Conservation (phyloP, 2,329 filamentous ascomycete species). For the Epichloe bromicola region DNA sequence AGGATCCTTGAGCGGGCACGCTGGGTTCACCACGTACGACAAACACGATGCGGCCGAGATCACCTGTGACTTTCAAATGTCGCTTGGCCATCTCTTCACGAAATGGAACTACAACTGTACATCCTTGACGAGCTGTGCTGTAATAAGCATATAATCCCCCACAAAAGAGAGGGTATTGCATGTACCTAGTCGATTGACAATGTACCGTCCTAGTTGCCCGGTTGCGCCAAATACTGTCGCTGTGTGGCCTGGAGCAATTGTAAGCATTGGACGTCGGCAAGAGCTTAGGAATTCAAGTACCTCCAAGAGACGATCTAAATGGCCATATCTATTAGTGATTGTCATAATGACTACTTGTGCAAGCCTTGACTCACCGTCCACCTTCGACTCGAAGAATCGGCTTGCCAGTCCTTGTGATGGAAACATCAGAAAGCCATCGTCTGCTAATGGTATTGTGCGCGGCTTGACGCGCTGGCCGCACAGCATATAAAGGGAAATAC, state of each 20-base stretch:
- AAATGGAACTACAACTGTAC: conserved; percentile 84
- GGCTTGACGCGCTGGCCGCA: conserved; percentile 38
- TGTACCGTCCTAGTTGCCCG: conserved; percentile 89
- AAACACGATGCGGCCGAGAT: conserved; percentile 81
- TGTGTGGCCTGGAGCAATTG: conserved; percentile 58
- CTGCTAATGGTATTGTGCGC: conserved; percentile 34
- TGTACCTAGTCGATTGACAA: conserved; percentile 81
- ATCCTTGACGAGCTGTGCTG: conserved; percentile 69
- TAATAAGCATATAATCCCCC: background rate
- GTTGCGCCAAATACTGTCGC: conserved; percentile 97
- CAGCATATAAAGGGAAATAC: conserved; percentile 42
- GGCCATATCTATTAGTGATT: conserved; percentile 13
- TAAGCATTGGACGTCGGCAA: conserved; percentile 13
- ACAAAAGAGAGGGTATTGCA: background rate
- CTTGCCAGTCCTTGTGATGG: conserved; percentile 92
- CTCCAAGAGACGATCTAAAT: conserved; percentile 72
- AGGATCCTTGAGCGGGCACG: no score
- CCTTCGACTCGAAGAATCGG: conserved; percentile 80
- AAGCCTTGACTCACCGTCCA: conserved; percentile 56
- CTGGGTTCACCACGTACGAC: conserved; percentile 39
- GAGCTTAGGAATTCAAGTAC: conserved; percentile 32
- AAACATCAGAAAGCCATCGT: conserved; percentile 61
- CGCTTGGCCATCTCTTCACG: conserved; percentile 97
- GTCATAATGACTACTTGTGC: background rate
- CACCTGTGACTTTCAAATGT: conserved; percentile 90